Conservation (phyloP, 1,139 yeast species). For the Candida sanyaensis region DNA sequence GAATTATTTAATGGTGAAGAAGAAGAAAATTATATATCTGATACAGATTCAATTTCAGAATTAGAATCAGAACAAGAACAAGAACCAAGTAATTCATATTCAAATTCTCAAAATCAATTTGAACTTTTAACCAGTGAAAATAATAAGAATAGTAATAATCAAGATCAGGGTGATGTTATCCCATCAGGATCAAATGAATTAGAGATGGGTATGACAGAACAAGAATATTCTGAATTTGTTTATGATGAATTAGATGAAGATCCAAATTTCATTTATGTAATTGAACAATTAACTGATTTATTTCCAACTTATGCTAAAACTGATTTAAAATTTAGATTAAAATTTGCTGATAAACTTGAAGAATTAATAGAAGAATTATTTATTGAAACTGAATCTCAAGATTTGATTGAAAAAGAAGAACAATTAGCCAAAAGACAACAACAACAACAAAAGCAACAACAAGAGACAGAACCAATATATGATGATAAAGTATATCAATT, state of each 20-base stretch:
- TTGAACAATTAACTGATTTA: slow-evolving; percentile 27
- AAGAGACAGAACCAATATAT: slow-evolving; percentile 4
- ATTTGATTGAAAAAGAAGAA: slow-evolving; percentile 6
- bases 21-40: not conserved
- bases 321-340: slow-evolving; percentile 25
- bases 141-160: not conserved
- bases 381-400: slow-evolving; percentile 18
- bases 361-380: slow-evolving; percentile 24
- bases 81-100: not conserved
- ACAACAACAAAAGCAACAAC: not conserved
- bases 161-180: not conserved
- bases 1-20: not conserved
- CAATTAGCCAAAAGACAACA: not conserved
- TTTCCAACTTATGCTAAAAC: slow-evolving; percentile 30
- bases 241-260: slow-evolving; percentile 14
- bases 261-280: slow-evolving; percentile 14
- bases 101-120: not conserved
- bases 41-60: not conserved
- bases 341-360: slow-evolving; percentile 21
- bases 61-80: not conserved
- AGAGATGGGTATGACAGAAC: slow-evolving; percentile 5
- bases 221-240: slow-evolving; percentile 8
- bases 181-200: not conserved
- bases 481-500: slow-evolving; percentile 9
- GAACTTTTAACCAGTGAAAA: not conserved